Conservation (phyloP, 2,329 filamentous ascomycete genomes). For the Dactylonectria estremocensis region DNA sequence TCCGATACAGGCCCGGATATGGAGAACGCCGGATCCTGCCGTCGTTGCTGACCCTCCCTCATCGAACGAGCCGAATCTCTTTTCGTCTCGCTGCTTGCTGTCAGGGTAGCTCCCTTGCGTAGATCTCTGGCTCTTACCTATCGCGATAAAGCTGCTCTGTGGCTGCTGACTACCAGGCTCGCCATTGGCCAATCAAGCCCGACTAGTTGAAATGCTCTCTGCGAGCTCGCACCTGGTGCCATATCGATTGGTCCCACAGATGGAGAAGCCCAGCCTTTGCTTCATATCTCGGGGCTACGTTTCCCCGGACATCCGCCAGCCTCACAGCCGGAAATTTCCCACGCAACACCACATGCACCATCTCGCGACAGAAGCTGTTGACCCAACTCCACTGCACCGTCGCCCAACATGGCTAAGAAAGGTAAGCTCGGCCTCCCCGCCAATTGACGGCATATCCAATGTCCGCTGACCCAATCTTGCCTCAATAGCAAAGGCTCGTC, state of each 20-base stretch:
- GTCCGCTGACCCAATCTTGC: slow-evolving; percentile 30
- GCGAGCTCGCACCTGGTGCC: background rate
- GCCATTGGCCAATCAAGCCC: slow-evolving; percentile 38
- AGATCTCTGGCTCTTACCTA: slow-evolving; percentile 17
- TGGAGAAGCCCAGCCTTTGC: slow-evolving; percentile 24
- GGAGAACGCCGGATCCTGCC: slow-evolving; percentile 14
- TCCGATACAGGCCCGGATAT: slow-evolving; percentile 28
- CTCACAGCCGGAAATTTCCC: slow-evolving; percentile 45
- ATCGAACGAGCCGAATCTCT: slow-evolving; percentile 21
- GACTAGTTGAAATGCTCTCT: background rate
- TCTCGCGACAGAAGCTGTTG: slow-evolving; percentile 34
- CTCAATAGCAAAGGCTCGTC: slow-evolving; percentile 85
- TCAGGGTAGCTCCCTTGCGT: slow-evolving; percentile 10
- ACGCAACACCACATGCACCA: slow-evolving; percentile 32
- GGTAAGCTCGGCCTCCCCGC: slow-evolving; percentile 30
- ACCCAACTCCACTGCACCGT: slow-evolving; percentile 29
- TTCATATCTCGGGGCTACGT: slow-evolving; percentile 35
- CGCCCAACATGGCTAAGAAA: slow-evolving; percentile 48
- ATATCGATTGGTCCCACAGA: no score
- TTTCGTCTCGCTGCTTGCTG: slow-evolving; percentile 9
- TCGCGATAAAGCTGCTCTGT: slow-evolving; percentile 34
- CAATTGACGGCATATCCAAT: background rate
- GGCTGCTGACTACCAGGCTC: slow-evolving; percentile 25
- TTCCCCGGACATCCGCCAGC: slow-evolving; percentile 38
- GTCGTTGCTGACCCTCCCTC: slow-evolving; percentile 13